These are phyloP conservation scores for Leccinum variicolor DNA, from an alignment of 768 basidiomycete species.

Conservation along the genomic window DNA sequence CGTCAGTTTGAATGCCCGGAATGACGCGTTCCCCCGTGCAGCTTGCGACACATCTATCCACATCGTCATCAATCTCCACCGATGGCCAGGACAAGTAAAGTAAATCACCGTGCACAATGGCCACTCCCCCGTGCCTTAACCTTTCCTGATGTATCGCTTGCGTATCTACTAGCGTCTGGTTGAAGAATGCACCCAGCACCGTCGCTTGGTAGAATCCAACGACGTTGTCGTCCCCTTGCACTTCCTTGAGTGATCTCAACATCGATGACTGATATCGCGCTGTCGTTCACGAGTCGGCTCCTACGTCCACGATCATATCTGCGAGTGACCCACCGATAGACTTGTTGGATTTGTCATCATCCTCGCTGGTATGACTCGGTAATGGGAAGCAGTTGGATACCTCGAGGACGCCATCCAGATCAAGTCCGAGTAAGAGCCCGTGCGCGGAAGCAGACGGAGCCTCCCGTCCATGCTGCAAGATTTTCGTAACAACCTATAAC, in stretches of 20 bases:
- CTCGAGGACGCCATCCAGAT: slow-evolving; percentile 88
- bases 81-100: background rate
- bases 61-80: slow-evolving; percentile 6
- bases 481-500: slow-evolving; percentile 83
- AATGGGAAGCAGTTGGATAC: slow-evolving; percentile 89
- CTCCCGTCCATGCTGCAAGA: slow-evolving; percentile 89
- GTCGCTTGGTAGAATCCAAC: slow-evolving; percentile 95
- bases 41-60: slow-evolving; percentile 71
- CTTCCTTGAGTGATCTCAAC: slow-evolving; percentile 86
- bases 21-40: slow-evolving; percentile 78
- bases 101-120: slow-evolving; percentile 74
- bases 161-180: slow-evolving; percentile 74
- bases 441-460: slow-evolving; percentile 68
- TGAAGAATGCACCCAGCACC: slow-evolving; percentile 81
- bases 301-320: slow-evolving; percentile 3
- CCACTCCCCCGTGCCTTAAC: slow-evolving; percentile 80
- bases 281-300: slow-evolving; percentile 27
- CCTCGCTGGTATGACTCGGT: slow-evolving; percentile 68
- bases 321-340: slow-evolving; percentile 53
- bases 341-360: slow-evolving; percentile 81
- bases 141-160: slow-evolving; percentile 85
- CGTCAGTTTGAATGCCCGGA: slow-evolving; percentile 87
- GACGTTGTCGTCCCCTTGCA: slow-evolving; percentile 86
- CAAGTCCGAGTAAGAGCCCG: slow-evolving; percentile 86
- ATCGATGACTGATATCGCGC: slow-evolving; percentile 81